A percentile compares a stretch with the other conserved stretches of the same genome.
Conservation (phyloP, 2,329 filamentous ascomycete genomes). For the Penicillium sp. region DNA sequence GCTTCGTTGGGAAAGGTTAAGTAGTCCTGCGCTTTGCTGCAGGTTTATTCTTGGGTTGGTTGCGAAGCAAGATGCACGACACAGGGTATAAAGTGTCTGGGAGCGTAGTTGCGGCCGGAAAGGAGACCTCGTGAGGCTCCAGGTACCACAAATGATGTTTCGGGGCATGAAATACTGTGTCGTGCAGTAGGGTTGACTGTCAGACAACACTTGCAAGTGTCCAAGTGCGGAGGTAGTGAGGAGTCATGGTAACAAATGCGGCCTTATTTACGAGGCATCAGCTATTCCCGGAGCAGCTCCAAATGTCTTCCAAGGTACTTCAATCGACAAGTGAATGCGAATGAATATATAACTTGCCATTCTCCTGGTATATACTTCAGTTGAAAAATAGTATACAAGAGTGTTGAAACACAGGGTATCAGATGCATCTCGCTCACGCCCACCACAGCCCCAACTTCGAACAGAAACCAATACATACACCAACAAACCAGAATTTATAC, state of each 20-base stretch:
- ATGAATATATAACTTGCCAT: background rate
- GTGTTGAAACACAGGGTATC: conserved; percentile 24
- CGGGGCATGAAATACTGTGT: background rate
- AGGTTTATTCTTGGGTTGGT: background rate
- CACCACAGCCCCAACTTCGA: background rate
- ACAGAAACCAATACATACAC: background rate
- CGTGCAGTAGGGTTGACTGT: background rate
- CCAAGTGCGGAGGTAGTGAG: background rate
- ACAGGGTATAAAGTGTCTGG: background rate
- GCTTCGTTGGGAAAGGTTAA: background rate
- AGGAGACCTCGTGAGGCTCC: conserved; percentile 3
- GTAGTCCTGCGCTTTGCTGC: background rate
- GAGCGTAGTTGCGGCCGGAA: background rate
- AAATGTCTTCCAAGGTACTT: background rate
- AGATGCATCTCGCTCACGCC: conserved; percentile 5
- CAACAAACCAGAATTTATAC: background rate
- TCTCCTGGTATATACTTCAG: conserved; percentile 37
- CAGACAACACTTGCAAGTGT: conserved; percentile 2
- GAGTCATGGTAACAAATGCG: background rate
- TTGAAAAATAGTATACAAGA: conserved; percentile 18
- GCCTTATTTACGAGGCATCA: conserved; percentile 11
- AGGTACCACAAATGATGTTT: background rate
- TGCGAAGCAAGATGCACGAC: background rate
- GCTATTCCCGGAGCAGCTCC: background rate
- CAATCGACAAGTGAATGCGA: background rate